Evolutionary conservation across 352 stramenopile species (phyloP).

Genomic region (Globisporangium cystogenes): DNA sequence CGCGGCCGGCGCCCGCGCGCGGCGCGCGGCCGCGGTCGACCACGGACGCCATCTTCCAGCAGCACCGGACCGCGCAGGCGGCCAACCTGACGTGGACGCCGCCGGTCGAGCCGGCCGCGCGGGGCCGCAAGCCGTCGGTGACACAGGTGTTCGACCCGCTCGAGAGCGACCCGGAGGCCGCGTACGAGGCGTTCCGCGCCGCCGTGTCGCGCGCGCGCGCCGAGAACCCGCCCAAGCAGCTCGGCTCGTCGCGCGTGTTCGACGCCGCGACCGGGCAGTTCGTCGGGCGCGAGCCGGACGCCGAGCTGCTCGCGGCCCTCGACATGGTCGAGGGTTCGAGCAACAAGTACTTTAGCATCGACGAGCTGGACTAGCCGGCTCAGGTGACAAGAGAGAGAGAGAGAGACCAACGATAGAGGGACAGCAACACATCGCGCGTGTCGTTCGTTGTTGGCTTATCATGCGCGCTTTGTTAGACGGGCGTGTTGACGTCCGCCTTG

Average conservation of each 20-base stretch:
- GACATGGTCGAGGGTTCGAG: too few relatives aligned
- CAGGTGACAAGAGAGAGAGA: too few relatives aligned
- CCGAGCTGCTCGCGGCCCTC: too few relatives aligned
- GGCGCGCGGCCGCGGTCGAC: slow-evolving; percentile 2
- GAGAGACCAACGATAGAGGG: not conserved
- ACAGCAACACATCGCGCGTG: not conserved
- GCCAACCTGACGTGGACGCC: slow-evolving; percentile 4
- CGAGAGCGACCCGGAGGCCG: slow-evolving; percentile 8
- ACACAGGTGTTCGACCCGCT: slow-evolving; percentile 5
- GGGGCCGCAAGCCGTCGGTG: not conserved
- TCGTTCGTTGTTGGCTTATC: not conserved
- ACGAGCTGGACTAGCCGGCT: slow-evolving; percentile 41
- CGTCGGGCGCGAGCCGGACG: slow-evolving; percentile 16
- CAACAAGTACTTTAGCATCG: slow-evolving; percentile 43
- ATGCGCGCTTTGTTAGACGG: not conserved
- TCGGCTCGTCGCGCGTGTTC: slow-evolving; percentile 21
- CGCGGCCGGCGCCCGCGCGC: not conserved
- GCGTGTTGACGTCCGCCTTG: slow-evolving; percentile 1
- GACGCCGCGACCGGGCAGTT: slow-evolving; percentile 23
- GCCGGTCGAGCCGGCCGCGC: not conserved
- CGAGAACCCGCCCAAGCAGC: slow-evolving; percentile 16
- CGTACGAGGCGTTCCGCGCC: slow-evolving; percentile 12
- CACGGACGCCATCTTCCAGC: slow-evolving; percentile 8
- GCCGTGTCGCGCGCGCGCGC: slow-evolving; percentile 13
- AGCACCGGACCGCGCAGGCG: slow-evolving; percentile 1